phyloP scores from a whole-genome alignment of 2,329 filamentous ascomycete genomes.

The Alternaria panax region DNA sequence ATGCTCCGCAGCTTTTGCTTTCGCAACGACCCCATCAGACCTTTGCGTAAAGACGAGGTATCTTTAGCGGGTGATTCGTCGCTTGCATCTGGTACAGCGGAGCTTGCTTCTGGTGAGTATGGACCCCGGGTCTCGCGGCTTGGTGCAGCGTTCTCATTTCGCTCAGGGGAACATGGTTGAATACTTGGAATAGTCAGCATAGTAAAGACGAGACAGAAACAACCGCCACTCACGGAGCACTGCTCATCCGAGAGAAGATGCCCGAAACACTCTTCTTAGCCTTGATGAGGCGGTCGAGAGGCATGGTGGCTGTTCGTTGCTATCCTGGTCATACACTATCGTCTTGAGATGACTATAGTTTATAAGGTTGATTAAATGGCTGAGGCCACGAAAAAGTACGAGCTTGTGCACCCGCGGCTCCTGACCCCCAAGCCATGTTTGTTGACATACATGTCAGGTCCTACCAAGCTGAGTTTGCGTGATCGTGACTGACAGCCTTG shows the following conservation, averaged over 20 bases:
- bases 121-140: conserved; percentile 26
- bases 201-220: background rate
- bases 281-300: conserved; percentile 35
- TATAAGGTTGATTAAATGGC: background rate
- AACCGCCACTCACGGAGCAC: background rate
- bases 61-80: conserved; percentile 27
- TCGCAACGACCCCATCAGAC: conserved; percentile 37
- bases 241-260: conserved; percentile 29
- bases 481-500: background rate
- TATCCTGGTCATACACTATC: conserved; percentile 7
- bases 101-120: background rate
- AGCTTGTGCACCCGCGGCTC: conserved; percentile 3
- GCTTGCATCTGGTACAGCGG: conserved; percentile 9
- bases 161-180: background rate
- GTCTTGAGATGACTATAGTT: background rate
- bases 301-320: conserved; percentile 29
- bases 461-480: conserved; percentile 4
- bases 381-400: background rate
- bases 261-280: conserved; percentile 43
- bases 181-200: conserved; percentile 11
- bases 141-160: conserved; percentile 18
- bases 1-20: conserved; percentile 35
- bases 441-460: conserved; percentile 17
- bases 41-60: conserved; percentile 37
- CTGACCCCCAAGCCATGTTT: conserved; percentile 16